Evolutionary conservation across 2,329 filamentous ascomycete genomes (phyloP), one percentile per base, ranked within the genome.

Genomic region (Monosporascus sp.): DNA sequence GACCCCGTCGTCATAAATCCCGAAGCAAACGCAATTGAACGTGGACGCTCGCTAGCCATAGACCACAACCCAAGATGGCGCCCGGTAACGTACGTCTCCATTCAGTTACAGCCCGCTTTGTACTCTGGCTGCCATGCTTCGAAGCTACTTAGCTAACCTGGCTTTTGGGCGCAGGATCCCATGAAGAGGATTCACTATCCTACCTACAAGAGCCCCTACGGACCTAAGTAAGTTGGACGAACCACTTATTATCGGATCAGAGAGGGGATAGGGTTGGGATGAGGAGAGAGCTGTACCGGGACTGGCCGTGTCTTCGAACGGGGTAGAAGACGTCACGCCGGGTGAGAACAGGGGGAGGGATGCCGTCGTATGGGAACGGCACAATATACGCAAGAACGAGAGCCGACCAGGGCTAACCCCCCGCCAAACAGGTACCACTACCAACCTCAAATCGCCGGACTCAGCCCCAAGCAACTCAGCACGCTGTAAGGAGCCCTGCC

Each of bases 151-250:
- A 31, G 44, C 58, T 60, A 54, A 58, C 48, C 43, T 59, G 57
- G 49, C 50, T 55, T 56, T 47, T 31, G 45, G 48, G 18, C 40
- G 40, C 63, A 82, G 79, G 75, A 74, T 69, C 73, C 73, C 65
- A 61, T 73, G 68, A 74, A 70, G 70, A 70, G 71, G 67, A 65
- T 70, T 57, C 62, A 69, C 58, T 67, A 61, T 58, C 67, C 70
- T 47, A 60, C 69, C 57, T 86, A 84, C 78, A 79, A 78, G 74
- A 86, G 81, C 73, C 74, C 78, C 61, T 85, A 82, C 69, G 84
- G 82, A 68, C 84, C 84, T 51, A 86, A 85, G 84, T 87, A 81
- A 74, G 77, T 46, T 28, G 11, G 31, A 35, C 31, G 11, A 35
- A 35, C 31, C 9, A 9, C 11, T 35, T 14, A 35, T 5, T 9